These are phyloP conservation scores for Scheffersomyces insectosa DNA, from an alignment of 1,139 yeast species.

Conservation along the genomic window DNA sequence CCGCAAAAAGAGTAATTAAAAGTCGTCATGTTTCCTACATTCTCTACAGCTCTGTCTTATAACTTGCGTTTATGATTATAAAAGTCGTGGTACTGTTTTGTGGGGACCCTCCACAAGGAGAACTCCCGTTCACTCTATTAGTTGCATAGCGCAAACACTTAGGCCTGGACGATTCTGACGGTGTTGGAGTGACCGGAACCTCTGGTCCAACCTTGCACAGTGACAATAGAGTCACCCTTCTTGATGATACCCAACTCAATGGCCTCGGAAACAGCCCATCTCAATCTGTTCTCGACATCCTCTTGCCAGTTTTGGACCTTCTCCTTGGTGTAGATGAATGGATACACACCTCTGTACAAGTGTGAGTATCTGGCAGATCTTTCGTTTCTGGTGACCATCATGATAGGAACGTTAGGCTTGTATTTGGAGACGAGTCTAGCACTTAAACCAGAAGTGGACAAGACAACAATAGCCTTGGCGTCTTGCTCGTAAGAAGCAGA, in stretches of 20 bases:
- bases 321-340: slow-evolving; percentile 76
- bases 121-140: background rate
- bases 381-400: slow-evolving; percentile 96
- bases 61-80: slow-evolving; percentile 5
- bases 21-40: background rate
- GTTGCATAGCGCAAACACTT: slow-evolving; percentile 10
- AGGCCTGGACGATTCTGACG: slow-evolving; percentile 69
- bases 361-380: slow-evolving; percentile 93
- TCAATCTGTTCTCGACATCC: slow-evolving; percentile 93
- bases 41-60: slow-evolving; percentile 6
- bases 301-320: slow-evolving; percentile 87
- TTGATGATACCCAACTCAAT: slow-evolving; percentile 80
- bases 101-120: too few species aligned
- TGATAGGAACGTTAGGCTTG: slow-evolving; percentile 96
- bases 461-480: slow-evolving; percentile 95
- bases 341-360: slow-evolving; percentile 97
- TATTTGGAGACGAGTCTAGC: slow-evolving; percentile 96
- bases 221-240: slow-evolving; percentile 88
- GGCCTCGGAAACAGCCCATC: slow-evolving; percentile 93
- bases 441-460: slow-evolving; percentile 92
- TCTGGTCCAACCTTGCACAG: slow-evolving; percentile 98
- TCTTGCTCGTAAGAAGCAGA: slow-evolving; percentile 94
- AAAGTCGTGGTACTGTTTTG: background rate
- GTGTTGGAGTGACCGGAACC: slow-evolving; percentile 99
- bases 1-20: too few species aligned